Base-by-base conservation (phyloP, 352 stramenopile genomes). In the Aphanomyces invadans region DNA sequence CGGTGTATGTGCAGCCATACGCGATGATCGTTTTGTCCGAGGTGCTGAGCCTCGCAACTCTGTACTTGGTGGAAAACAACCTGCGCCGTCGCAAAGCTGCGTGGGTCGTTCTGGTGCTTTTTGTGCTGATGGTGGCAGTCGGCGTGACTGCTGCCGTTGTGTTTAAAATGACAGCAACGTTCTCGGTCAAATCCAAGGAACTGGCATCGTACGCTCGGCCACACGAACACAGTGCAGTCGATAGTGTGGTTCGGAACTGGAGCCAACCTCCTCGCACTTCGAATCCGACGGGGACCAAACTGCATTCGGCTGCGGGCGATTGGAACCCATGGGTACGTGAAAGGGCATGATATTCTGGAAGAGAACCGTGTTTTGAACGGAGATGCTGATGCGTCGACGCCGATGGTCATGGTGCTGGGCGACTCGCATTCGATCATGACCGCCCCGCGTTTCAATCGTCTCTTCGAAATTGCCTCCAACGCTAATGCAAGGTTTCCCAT, bases 51-150 rank as follows among this genome's bases (percentile, higher is more conserved):
- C 4, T 68, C 15, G 10, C 55, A 26, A 68, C 61, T 2, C 28
- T 62, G 7, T 46, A 68, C 28, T 17, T 38, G n/a, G 46, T 68
- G 26, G 61, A 68, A 32, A 68, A 68, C 45, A 42, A 68, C 17
- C 28, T 68, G 4, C 42, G 61, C 31, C 61, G 52, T 42, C 46
- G 61, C 26, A 68, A 68, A 36, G 21, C 61, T 4, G 15, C 21
- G 42, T 48, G 5, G 26, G 23, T 68, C 38, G 61, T 68, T 2
- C 61, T 25, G 11, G n/a, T 61, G 9, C 42, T 68, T 23, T 29
- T 38, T 12, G 45, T 2, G 23, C 45, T 57, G 23, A 68, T 68
- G 61, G 26, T 62, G 2, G 51, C 5, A 3, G 2, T 68, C 3
- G 17, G 25, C 38, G 12, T 25, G 38, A 10, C 62, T 42, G 61